phyloP scores from a whole-genome alignment of 2,329 filamentous ascomycete genomes.

The Aureobasidium lini region DNA sequence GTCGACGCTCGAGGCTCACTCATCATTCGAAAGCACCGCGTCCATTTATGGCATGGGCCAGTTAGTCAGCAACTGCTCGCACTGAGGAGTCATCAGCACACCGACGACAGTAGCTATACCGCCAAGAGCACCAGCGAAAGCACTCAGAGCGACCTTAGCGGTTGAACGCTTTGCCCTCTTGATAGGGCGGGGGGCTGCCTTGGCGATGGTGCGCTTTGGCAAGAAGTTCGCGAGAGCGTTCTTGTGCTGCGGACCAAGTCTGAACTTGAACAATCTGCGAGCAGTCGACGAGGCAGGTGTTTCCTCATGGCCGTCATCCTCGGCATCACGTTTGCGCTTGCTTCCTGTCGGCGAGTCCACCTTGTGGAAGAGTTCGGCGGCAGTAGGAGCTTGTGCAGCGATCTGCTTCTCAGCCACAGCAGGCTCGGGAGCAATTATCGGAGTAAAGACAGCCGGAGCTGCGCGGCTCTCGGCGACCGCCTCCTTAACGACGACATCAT shows the following conservation, averaged over 20 bases:
- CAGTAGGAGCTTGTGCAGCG: neutral
- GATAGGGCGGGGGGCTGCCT: neutral
- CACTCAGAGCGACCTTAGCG: neutral
- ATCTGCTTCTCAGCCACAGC: neutral
- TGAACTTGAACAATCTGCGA: neutral
- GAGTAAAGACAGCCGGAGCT: neutral
- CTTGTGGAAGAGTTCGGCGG: neutral
- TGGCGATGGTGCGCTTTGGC: neutral
- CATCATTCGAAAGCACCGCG: neutral
- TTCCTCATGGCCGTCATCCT: conserved; percentile 1
- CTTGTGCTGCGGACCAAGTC: neutral
- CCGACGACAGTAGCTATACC: neutral
- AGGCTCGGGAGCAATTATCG: neutral
- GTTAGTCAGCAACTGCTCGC: neutral
- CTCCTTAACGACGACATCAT: too few species aligned
- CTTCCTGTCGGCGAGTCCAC: neutral
- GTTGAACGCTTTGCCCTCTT: conserved; percentile 1
- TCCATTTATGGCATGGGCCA: neutral
- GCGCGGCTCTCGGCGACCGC: neutral
- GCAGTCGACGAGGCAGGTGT: neutral
- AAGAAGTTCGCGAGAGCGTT: neutral
- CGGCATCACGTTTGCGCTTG: conserved; percentile 8
- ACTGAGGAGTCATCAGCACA: conserved; percentile 4
- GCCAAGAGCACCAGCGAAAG: neutral
- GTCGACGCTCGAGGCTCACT: neutral